Evolutionary conservation across 2,329 filamentous ascomycete genomes (phyloP).

Genomic region (Xylaria sp.): DNA sequence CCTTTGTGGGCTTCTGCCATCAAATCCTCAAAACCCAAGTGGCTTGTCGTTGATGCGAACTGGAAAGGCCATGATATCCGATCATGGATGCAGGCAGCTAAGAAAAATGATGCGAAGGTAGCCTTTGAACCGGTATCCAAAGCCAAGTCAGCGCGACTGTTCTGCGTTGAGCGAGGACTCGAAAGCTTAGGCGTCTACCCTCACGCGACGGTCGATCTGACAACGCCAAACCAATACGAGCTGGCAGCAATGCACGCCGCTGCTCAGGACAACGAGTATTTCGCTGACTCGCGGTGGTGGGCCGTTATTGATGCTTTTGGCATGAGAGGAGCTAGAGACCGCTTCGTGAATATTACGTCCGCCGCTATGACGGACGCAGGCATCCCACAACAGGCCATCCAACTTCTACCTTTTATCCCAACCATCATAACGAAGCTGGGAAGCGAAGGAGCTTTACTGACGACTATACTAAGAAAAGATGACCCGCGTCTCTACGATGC

Average conservation of each 20-base stretch:
- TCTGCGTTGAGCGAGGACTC: slow-evolving; percentile 57
- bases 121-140: slow-evolving; percentile 92
- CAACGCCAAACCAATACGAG: slow-evolving; percentile 86
- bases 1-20: slow-evolving; percentile 71
- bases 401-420: slow-evolving; percentile 89
- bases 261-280: slow-evolving; percentile 73
- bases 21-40: slow-evolving; percentile 69
- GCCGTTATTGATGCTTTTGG: slow-evolving; percentile 80
- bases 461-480: slow-evolving; percentile 73
- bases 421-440: slow-evolving; percentile 89
- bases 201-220: slow-evolving; percentile 73
- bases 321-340: slow-evolving; percentile 77
- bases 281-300: slow-evolving; percentile 82
- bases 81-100: slow-evolving; percentile 73
- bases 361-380: slow-evolving; percentile 78
- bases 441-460: slow-evolving; percentile 77
- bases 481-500: slow-evolving; percentile 74
- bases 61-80: slow-evolving; percentile 76
- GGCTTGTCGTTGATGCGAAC: slow-evolving; percentile 88
- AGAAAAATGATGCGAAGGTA: slow-evolving; percentile 66
- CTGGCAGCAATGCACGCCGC: slow-evolving; percentile 80
- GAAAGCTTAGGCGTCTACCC: slow-evolving; percentile 66
- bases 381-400: slow-evolving; percentile 83
- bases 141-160: slow-evolving; percentile 79
- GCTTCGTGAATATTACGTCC: slow-evolving; percentile 76